Percentiles rank a stretch among this genome's conserved stretches.
Conservation (phyloP, 345 rosid species). For the Salix caprea region DNA sequence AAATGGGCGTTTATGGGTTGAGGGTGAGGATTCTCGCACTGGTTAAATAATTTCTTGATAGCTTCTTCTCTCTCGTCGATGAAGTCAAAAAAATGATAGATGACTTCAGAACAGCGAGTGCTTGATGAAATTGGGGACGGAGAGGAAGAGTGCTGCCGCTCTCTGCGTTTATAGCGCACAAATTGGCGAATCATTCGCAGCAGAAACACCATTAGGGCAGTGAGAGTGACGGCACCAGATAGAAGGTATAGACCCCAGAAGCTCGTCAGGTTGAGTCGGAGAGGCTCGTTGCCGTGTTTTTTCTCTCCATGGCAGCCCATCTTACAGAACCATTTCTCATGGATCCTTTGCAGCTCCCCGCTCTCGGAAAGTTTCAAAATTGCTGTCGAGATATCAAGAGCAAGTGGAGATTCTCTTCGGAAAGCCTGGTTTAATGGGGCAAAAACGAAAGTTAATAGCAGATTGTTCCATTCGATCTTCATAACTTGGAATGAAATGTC, state of each 20-base stretch:
- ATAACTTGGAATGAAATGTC: neutral
- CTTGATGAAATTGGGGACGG: constrained; percentile 23
- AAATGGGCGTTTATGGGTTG: constrained; percentile 16
- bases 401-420: constrained; percentile 64
- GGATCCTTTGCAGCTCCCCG: constrained; percentile 60
- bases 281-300: constrained; percentile 27
- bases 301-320: constrained; percentile 40
- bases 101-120: constrained; percentile 30
- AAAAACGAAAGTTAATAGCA: neutral
- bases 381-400: constrained; percentile 79
- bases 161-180: constrained; percentile 42
- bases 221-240: constrained; percentile 41
- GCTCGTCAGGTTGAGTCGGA: constrained; percentile 58
- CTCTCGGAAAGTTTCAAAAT: constrained; percentile 70
- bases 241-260: constrained; percentile 81
- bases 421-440: constrained; percentile 52
- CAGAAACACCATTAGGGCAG: constrained; percentile 47
- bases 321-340: constrained; percentile 61
- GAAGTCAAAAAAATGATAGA: constrained; percentile 56
- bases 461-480: neutral
- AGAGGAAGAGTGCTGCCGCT: constrained; percentile 20
- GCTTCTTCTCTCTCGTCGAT: constrained; percentile 84
- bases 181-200: constrained; percentile 48
- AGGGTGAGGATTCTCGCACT: constrained; percentile 34
- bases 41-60: constrained; percentile 53